These are phyloP conservation scores for Striga asiatica DNA, from an alignment of 257 asterid genomes.

Conservation along the genomic window DNA sequence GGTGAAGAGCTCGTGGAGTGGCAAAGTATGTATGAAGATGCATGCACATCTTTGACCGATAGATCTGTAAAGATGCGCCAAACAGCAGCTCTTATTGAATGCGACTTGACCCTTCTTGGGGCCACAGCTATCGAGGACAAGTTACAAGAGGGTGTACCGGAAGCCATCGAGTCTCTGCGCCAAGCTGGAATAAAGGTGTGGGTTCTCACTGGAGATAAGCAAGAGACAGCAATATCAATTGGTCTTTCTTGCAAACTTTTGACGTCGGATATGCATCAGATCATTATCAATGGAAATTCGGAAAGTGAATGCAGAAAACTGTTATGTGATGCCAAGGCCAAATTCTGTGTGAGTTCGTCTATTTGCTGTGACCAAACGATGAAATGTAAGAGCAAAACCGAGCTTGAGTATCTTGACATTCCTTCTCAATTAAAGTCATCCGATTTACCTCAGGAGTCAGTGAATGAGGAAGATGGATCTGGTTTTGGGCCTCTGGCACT, in stretches of 20 bases:
- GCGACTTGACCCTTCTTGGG: slow-evolving; percentile 79
- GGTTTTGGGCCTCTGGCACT: slow-evolving; percentile 63
- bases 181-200: slow-evolving; percentile 97
- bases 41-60: slow-evolving; percentile 93
- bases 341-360: slow-evolving; percentile 38
- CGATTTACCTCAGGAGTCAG: slow-evolving; percentile 26
- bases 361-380: slow-evolving; percentile 23
- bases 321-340: slow-evolving; percentile 69
- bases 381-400: slow-evolving; percentile 31
- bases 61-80: slow-evolving; percentile 76
- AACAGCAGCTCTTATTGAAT: slow-evolving; percentile 81
- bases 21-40: slow-evolving; percentile 90
- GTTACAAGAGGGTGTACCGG: slow-evolving; percentile 95
- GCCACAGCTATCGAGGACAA: slow-evolving; percentile 98
- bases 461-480: slow-evolving; percentile 34
- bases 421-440: slow-evolving; percentile 38
- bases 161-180: slow-evolving; percentile 85
- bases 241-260: slow-evolving; percentile 92
- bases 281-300: slow-evolving; percentile 78
- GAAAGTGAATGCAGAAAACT: slow-evolving; percentile 80
- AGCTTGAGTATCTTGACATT: slow-evolving; percentile 38
- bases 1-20: slow-evolving; percentile 72
- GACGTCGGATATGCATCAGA: slow-evolving; percentile 86
- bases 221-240: slow-evolving; percentile 95
- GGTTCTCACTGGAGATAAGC: slow-evolving; percentile 99